phyloP scores from a whole-genome alignment of 768 basidiomycete species.

The Lentinula edodes region DNA sequence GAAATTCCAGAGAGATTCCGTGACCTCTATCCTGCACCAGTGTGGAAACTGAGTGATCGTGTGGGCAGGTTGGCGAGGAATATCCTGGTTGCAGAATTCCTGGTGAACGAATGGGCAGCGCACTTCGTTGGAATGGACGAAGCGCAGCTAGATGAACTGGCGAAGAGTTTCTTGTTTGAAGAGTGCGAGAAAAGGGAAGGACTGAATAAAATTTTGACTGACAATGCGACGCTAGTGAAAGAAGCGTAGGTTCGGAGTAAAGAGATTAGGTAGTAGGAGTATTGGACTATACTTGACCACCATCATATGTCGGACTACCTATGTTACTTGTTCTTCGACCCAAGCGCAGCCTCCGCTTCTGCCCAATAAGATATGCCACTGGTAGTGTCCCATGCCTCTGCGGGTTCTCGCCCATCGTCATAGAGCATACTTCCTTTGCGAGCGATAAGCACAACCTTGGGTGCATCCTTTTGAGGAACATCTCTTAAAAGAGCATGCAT shows the following conservation, averaged over 20 bases:
- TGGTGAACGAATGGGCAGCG: conserved; percentile 70
- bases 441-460: too few species aligned
- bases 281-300: too few species aligned
- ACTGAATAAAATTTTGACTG: conserved; percentile 50
- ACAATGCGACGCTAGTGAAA: conserved; percentile 17
- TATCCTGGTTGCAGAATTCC: conserved; percentile 65
- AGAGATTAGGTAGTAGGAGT: too few species aligned
- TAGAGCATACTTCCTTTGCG: too few species aligned
- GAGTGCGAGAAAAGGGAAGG: conserved; percentile 65
- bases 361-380: too few species aligned
- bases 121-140: conserved; percentile 56
- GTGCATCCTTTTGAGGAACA: too few species aligned
- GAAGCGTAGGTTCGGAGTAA: conserved; percentile 10
- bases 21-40: conserved; percentile 54
- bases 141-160: conserved; percentile 64
- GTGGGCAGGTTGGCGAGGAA: conserved; percentile 57
- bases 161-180: conserved; percentile 69
- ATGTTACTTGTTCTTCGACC: too few species aligned
- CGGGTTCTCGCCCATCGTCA: too few species aligned
- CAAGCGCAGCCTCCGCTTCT: too few species aligned
- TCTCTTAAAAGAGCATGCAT: too few species aligned
- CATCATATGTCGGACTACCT: too few species aligned
- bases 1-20: conserved; percentile 49
- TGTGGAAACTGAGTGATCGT: conserved; percentile 56
- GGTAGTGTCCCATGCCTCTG: too few species aligned